Evolutionary conservation across 1,284 basidiomycete species (phyloP), one percentile per base, ranked within the genome.

Genomic region (Naganishia cerealis): DNA sequence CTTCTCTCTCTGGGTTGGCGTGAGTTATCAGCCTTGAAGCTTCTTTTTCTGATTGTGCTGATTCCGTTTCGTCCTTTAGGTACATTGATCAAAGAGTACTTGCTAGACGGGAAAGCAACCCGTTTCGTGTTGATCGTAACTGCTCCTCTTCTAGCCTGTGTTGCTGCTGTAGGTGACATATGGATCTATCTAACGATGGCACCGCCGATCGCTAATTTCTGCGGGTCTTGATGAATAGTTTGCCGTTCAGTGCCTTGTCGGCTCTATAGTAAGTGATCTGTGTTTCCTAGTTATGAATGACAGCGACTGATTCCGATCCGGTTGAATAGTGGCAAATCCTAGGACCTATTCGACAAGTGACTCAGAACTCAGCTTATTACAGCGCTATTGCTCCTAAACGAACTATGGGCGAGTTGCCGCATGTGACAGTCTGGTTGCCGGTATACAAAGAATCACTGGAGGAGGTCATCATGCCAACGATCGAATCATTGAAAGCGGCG

Each of bases 401-500:
- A 39, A 81, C 82, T 46, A 82, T 82, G 71, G 81, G 81, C 62
- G 79, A 80, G 69, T 79, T 86, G 24, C 83, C 85, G 9, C 85
- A 86, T 75, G 79, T 86, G 70, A 85, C 85, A 10, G 83, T 85
- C 67, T 82, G 85, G 74, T 83, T 86, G 83, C 85, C 85, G 24
- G 85, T 86, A 18, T 86, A 85, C 81, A 85, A 85, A 78, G 90
- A 90, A 79, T 87, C 86, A 12, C 71, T 83, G 57, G 78, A 81
- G 24, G 74, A 74, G 0, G 81, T 82, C 57, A 77, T 83, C n/a
- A 74, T 74, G 33, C 90, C 89, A 0, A 92, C 91, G 0, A 86
- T 93, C 48, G 85, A 86, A 71, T 91, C 88, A 0, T 79, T 93
- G 71, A 91, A 93, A 81, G 87, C 86, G 77, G 91, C 90, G 16